Base-by-base conservation (phyloP, 208 protist genomes). In the Wallacemonas sp. region DNA sequence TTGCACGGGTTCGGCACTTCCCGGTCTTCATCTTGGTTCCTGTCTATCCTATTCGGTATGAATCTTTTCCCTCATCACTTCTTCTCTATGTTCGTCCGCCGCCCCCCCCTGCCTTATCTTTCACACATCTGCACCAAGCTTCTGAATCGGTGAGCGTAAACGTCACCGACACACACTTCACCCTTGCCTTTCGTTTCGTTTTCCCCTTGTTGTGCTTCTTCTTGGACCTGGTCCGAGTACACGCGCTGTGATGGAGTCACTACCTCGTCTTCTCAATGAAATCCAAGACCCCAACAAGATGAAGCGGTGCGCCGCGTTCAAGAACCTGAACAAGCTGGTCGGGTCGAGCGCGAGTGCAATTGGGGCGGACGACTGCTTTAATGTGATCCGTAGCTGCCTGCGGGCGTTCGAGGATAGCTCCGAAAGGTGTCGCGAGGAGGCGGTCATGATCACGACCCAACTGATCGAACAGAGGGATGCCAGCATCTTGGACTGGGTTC, bases 401-500 rank as follows among this genome's bases (percentile, higher is more conserved):
- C 69, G 80, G 23, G 87, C 82, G 16, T 93, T 93, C 70, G 86
- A 93, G 69, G 90, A 95, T 49, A 30, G 62, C 19, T 83, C 87
- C 17, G 87, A 95, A 78, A 73, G 87, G 2, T 87, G 83, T 47
- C 79, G 90, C 34, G 90, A 95, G 55, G 78, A 85, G 58, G 83
- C 89, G 5, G 78, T 87, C n/a, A 62, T 33, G 38, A 84, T 92
- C 63, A 76, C 75, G 0, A 72, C 63, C 2, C 16, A 39, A 38
- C 72, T 90, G 1, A 46, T 93, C 32, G 48, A 68, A 0, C 47
- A 68, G 14, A 84, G 90, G 47, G 68, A 73, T 12, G 76, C 86
- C 2, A 83, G 56, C 48, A 60, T 92, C 16, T 70, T 96, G 24
- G 91, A 96, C 61, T 96, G 91, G 88, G 80, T 95, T 34, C 76